Conservation (phyloP, 139 green algal genomes). For the Auxenochlorella protothecoides region DNA sequence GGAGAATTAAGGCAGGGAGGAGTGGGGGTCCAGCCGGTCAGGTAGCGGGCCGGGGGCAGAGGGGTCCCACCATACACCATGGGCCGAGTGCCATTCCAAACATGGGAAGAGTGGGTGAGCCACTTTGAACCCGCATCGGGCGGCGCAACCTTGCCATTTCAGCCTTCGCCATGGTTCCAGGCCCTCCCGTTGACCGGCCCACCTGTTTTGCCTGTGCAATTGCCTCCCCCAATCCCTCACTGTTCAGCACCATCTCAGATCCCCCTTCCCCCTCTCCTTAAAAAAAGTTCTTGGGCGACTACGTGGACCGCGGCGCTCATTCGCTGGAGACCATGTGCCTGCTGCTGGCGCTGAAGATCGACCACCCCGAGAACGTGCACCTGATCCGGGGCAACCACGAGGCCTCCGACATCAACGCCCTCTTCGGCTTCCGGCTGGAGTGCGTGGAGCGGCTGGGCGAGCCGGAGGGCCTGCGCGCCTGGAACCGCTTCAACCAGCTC, state of each 20-base stretch:
- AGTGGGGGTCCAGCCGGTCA: too few relatives aligned
- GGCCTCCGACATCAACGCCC: constrained; percentile 93
- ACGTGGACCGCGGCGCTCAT: constrained; percentile 74
- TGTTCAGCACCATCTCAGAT: neutral
- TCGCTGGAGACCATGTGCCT: constrained; percentile 80
- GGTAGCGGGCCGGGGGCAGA: too few relatives aligned
- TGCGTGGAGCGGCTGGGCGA: constrained; percentile 92
- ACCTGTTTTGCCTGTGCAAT: too few relatives aligned
- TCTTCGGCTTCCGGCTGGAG: constrained; percentile 98
- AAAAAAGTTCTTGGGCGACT: constrained; percentile 56
- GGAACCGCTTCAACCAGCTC: constrained; percentile 90
- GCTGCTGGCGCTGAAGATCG: constrained; percentile 91
- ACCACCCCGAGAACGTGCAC: constrained; percentile 86
- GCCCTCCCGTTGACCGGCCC: too few relatives aligned
- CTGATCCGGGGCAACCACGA: constrained; percentile 99
- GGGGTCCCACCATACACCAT: too few relatives aligned
- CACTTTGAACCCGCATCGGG: too few relatives aligned
- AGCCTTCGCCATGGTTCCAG: too few relatives aligned
- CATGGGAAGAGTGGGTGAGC: too few relatives aligned
- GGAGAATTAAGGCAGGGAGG: neutral
- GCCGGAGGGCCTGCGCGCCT: constrained; percentile 69
- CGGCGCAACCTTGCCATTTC: too few relatives aligned
- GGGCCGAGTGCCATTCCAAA: too few relatives aligned
- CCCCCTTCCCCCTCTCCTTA: neutral
- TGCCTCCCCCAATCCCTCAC: too few relatives aligned